Evolutionary conservation across 257 asterid genomes (phyloP), one percentile per base, ranked within the genome.

Genomic region (Paraleonurus japonicus): DNA sequence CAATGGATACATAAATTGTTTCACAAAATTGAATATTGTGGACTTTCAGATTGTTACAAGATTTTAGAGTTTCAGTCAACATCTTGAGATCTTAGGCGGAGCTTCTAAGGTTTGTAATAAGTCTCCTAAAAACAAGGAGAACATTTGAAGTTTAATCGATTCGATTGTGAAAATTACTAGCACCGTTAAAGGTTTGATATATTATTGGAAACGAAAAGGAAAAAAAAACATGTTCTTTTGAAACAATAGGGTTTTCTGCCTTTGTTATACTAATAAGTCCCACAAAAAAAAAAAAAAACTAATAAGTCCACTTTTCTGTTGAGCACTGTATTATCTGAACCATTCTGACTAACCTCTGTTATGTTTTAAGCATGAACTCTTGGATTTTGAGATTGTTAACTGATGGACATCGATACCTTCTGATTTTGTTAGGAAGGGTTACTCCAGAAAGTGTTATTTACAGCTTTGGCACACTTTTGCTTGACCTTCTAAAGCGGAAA

Each of bases 401-500:
- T 76, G 60, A 67, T 48, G 67, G 24, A 28, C 63, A 16, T 64
- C 35, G 33, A 45, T n/a, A n/a, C 71, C 28, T 79, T 71, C 47
- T 33, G 39, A 35, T 72, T 72, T 78, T 83, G 53, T 68, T 72
- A 92, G 98, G 98, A 58, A 82, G 98, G 73, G 92, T 92, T 73
- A 88, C 94, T 60, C 89, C 94, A 4, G 98, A 92, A 74, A 92
- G 98, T 76, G 96, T 90, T 71, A 86, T 83, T 77, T 90, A 89
- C 84, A 90, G 98, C 87, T 92, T 92, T 59, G 98, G 98, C 37
- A 89, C 96, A 43, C 96, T 92, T 76, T 77, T 92, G 86, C 98
- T 92, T 48, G 98, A 92, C 80, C 96, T 92, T 57, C 92, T 92
- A 82, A n/a, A 89, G 96, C 79, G 98, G 96, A 65, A 92, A 92